These are phyloP conservation scores for Candolleomyces eurysporus DNA, from an alignment of 768 basidiomycete genomes.

Conservation along the genomic window DNA sequence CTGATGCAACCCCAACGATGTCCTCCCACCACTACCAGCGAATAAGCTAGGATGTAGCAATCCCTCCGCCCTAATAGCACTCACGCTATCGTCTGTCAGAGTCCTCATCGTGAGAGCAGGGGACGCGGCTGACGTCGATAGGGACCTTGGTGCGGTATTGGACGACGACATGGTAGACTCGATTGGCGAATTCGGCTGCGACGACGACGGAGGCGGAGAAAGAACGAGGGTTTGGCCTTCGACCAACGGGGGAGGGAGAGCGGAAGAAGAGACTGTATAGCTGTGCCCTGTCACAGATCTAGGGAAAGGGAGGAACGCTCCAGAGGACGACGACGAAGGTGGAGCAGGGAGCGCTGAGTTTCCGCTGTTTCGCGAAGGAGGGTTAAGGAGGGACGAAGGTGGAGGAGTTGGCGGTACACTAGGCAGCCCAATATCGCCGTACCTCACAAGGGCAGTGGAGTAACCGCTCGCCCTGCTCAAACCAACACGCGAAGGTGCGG, in stretches of 20 bases:
- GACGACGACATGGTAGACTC: not conserved
- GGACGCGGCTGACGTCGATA: not conserved
- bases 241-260: too few species aligned
- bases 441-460: not conserved
- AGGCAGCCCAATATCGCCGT: not conserved
- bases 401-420: not conserved
- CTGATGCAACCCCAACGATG: not conserved
- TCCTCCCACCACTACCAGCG: not conserved
- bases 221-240: too few species aligned
- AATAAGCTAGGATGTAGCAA: not conserved
- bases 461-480: not conserved
- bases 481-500: not conserved
- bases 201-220: too few species aligned
- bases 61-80: not conserved
- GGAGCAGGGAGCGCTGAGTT: too few species aligned
- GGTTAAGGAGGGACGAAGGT: not conserved
- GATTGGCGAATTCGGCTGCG: not conserved
- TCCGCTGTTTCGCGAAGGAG: not conserved
- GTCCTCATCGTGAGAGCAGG: not conserved
- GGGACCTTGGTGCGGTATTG: not conserved
- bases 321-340: not conserved
- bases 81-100: not conserved
- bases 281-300: too few species aligned
- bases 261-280: too few species aligned
- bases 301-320: not conserved